A percentile compares a stretch with the other conserved stretches of the same genome.
Conservation (phyloP, 2,329 filamentous ascomycete genomes). For the Colletotrichum lentis region DNA sequence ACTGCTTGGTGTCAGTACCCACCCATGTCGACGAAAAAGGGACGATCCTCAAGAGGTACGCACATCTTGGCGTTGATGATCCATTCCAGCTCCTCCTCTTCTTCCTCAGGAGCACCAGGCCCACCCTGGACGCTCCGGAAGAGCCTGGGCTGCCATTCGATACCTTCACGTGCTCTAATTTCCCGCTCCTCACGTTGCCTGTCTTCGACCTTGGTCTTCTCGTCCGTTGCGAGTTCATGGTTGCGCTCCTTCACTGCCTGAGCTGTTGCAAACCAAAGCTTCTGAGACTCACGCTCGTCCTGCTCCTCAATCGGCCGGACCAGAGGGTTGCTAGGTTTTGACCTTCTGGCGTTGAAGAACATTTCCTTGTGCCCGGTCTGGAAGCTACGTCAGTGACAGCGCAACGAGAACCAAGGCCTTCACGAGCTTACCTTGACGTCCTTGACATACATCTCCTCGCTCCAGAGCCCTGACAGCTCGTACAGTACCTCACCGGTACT, state of each 20-base stretch:
- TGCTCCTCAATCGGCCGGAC: slow-evolving; percentile 86
- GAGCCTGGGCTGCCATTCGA: slow-evolving; percentile 87
- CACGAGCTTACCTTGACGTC: slow-evolving; percentile 70
- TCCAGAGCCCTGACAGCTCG: slow-evolving; percentile 93
- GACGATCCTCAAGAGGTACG: slow-evolving; percentile 40
- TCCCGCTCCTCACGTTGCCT: slow-evolving; percentile 89
- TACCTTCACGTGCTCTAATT: slow-evolving; percentile 75
- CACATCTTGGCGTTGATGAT: slow-evolving; percentile 90
- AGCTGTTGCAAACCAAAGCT: slow-evolving; percentile 82
- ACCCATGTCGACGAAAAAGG: background rate
- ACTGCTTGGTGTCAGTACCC: slow-evolving; percentile 48
- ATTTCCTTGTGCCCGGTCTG: slow-evolving; percentile 89
- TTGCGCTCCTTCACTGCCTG: slow-evolving; percentile 84
- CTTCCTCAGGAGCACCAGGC: slow-evolving; percentile 75
- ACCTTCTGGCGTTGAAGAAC: slow-evolving; percentile 84
- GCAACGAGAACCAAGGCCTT: background rate
- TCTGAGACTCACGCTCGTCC: slow-evolving; percentile 87
- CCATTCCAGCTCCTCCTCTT: slow-evolving; percentile 92
- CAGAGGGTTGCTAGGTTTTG: slow-evolving; percentile 77
- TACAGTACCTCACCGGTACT: slow-evolving; percentile 86
- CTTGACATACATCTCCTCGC: slow-evolving; percentile 92
- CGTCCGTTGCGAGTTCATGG: slow-evolving; percentile 88
- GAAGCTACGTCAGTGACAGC: background rate
- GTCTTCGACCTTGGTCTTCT: slow-evolving; percentile 97
- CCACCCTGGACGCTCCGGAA: slow-evolving; percentile 80